Evolutionary conservation across 1,284 basidiomycete species (phyloP).

Genomic region (Papiliotrema nemorosa): DNA sequence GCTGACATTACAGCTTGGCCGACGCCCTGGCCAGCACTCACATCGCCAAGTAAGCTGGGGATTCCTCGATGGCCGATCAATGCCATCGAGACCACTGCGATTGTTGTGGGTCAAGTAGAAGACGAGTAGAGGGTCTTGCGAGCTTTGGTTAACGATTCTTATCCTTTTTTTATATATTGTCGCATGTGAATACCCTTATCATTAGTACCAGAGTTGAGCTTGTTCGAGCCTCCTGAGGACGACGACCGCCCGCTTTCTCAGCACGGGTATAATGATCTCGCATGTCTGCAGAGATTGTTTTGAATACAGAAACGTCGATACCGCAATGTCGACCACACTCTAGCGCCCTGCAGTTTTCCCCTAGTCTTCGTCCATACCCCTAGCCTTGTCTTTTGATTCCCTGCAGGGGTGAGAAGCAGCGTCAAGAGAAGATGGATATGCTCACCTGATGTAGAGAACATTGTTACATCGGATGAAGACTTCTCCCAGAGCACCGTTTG

Average conservation of each 20-base stretch:
- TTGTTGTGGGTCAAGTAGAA: no score
- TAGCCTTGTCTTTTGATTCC: constrained; percentile 34
- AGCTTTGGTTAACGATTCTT: no score
- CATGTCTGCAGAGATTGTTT: neutral
- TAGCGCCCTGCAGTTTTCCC: neutral
- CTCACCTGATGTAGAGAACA: constrained; percentile 72
- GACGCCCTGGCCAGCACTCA: constrained; percentile 36
- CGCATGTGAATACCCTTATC: no score
- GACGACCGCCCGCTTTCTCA: no score
- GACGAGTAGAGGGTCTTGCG: no score
- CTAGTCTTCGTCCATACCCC: constrained; percentile 26
- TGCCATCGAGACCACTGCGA: no score
- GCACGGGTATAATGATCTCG: neutral
- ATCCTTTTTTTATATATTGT: no score
- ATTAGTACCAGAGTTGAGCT: neutral
- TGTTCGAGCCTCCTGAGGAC: neutral
- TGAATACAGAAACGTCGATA: neutral
- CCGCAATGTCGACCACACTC: neutral
- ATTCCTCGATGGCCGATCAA: no score
- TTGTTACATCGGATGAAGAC: constrained; percentile 99
- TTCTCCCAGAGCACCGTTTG: constrained; percentile 93
- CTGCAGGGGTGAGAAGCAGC: constrained; percentile 12
- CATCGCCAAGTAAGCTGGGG: constrained; percentile 25
- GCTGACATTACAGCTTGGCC: constrained; percentile 30
- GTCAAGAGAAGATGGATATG: neutral